These are phyloP conservation scores for Trichoderma atrobrunneum DNA, from an alignment of 2,329 filamentous ascomycete species.

Conservation along the genomic window DNA sequence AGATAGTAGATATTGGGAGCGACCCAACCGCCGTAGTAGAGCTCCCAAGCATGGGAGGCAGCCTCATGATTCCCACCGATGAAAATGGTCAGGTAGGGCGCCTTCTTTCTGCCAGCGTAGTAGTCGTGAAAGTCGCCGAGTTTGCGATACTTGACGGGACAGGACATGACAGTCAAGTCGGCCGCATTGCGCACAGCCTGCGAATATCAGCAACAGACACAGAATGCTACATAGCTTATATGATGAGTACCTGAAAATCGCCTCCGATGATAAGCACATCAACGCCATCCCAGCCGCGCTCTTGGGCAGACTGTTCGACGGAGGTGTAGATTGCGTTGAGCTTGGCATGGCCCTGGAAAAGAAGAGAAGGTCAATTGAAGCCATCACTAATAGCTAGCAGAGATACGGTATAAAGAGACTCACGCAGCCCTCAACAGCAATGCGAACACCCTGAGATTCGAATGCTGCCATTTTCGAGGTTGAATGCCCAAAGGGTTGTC, in stretches of 20 bases:
- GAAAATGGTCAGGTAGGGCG: slow-evolving; percentile 89
- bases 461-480: slow-evolving; percentile 32
- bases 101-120: slow-evolving; percentile 73
- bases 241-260: slow-evolving; percentile 73
- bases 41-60: slow-evolving; percentile 82
- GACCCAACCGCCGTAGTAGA: slow-evolving; percentile 96
- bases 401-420: slow-evolving; percentile 34
- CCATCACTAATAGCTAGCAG: not conserved
- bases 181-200: slow-evolving; percentile 83
- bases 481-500: not conserved
- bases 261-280: slow-evolving; percentile 93
- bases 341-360: slow-evolving; percentile 75
- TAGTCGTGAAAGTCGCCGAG: slow-evolving; percentile 94
- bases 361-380: slow-evolving; percentile 24
- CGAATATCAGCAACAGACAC: slow-evolving; percentile 13
- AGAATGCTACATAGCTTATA: not conserved
- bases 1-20: slow-evolving; percentile 97
- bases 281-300: slow-evolving; percentile 74
- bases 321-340: slow-evolving; percentile 89
- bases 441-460: slow-evolving; percentile 55
- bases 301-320: slow-evolving; percentile 64
- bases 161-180: slow-evolving; percentile 85
- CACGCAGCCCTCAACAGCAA: slow-evolving; percentile 87
- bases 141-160: slow-evolving; percentile 80
- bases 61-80: slow-evolving; percentile 96